A percentile compares a stretch with the other conserved stretches of the same genome.
phyloP scores from a whole-genome alignment of 1,139 yeast species.

The Zygosaccharomyces sapae region DNA sequence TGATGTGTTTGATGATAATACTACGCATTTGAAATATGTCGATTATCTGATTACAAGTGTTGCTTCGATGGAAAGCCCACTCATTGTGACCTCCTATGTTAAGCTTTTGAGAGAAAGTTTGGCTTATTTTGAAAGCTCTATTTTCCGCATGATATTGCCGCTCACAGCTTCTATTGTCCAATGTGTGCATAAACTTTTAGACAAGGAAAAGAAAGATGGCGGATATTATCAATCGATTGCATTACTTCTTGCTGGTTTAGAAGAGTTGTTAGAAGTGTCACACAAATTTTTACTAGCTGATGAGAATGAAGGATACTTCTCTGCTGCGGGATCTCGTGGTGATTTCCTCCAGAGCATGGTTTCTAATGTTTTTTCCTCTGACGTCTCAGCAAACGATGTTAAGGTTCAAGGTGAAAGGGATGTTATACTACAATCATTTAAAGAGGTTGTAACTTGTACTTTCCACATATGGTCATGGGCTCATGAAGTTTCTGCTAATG shows the following conservation, averaged over 20 bases:
- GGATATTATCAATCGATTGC: constrained; percentile 40
- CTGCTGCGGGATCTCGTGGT: constrained; percentile 21
- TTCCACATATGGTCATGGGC: constrained; percentile 75
- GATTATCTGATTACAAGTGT: constrained; percentile 36
- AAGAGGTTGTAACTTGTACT: constrained; percentile 52
- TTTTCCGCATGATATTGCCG: constrained; percentile 34
- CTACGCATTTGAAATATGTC: constrained; percentile 34
- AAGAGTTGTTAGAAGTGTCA: constrained; percentile 57
- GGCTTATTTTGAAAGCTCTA: constrained; percentile 29
- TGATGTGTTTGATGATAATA: constrained; percentile 34
- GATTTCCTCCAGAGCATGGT: constrained; percentile 36
- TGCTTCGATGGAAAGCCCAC: constrained; percentile 29
- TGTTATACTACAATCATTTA: constrained; percentile 59
- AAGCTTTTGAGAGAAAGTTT: constrained; percentile 34
- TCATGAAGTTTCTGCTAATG: constrained; percentile 67
- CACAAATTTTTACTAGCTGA: constrained; percentile 48
- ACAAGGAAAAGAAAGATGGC: constrained; percentile 24
- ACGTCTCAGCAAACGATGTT: constrained; percentile 56
- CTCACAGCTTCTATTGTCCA: constrained; percentile 34
- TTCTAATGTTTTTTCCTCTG: constrained; percentile 86
- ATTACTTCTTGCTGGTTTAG: constrained; percentile 59
- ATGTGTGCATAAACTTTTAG: constrained; percentile 26
- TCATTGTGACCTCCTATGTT: constrained; percentile 33
- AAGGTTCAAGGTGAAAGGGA: constrained; percentile 53
- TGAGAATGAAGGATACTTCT: constrained; percentile 30